Conservation (phyloP, 1,284 basidiomycete species). For the Trametes hirsuta region DNA sequence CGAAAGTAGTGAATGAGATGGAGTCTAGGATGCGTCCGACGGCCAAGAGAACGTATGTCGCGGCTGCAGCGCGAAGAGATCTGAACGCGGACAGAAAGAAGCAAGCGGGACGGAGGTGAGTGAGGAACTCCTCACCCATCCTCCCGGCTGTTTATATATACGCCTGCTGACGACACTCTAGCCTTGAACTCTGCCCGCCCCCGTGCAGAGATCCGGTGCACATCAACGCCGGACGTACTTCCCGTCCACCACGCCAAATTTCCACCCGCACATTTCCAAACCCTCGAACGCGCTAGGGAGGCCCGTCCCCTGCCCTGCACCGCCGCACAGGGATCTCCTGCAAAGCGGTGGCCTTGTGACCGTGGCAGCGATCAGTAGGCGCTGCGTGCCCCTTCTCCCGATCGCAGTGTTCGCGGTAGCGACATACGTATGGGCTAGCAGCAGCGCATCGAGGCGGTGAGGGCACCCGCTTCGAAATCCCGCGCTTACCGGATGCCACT, state of each 20-base stretch:
- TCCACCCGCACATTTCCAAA: background rate
- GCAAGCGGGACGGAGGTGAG: background rate
- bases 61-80: background rate
- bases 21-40: background rate
- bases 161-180: background rate
- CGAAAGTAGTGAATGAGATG: background rate
- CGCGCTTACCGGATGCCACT: too few species aligned
- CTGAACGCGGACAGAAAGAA: background rate
- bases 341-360: too few species aligned
- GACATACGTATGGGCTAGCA: too few species aligned
- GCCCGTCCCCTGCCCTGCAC: background rate
- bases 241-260: background rate
- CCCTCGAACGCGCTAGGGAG: background rate
- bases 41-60: background rate
- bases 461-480: too few species aligned
- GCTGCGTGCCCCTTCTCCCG: too few species aligned
- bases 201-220: background rate
- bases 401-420: too few species aligned
- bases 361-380: too few species aligned
- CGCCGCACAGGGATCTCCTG: background rate
- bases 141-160: background rate
- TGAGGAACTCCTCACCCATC: background rate
- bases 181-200: too few species aligned
- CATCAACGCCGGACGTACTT: conserved; percentile 7
- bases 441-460: too few species aligned